phyloP scores from a whole-genome alignment of 1,139 yeast genomes.

The Kurtzmaniella quercitrusa region DNA sequence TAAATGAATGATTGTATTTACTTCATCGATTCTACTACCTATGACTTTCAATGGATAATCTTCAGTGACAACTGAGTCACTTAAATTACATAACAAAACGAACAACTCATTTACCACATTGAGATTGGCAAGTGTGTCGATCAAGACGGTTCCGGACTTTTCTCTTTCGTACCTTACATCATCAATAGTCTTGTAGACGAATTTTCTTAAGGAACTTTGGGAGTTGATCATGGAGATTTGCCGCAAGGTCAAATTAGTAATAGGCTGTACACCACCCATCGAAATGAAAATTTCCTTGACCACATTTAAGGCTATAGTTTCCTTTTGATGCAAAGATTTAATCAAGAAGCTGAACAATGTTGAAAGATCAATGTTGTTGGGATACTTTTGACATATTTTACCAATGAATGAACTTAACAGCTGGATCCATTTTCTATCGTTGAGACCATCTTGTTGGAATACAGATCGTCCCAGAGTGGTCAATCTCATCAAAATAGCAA shows the following conservation, averaged over 20 bases:
- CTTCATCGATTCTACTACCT: slow-evolving; percentile 69
- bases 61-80: slow-evolving; percentile 38
- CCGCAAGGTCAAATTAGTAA: slow-evolving; percentile 56
- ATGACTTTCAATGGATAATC: slow-evolving; percentile 64
- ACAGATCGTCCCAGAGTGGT: slow-evolving; percentile 62
- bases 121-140: slow-evolving; percentile 42
- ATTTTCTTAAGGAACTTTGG: slow-evolving; percentile 52
- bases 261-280: slow-evolving; percentile 81
- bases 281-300: slow-evolving; percentile 64
- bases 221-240: slow-evolving; percentile 70
- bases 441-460: slow-evolving; percentile 74
- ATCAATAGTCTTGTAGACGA: slow-evolving; percentile 59
- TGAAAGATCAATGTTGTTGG: slow-evolving; percentile 44
- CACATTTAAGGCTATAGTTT: slow-evolving; percentile 62
- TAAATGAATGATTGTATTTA: slow-evolving; percentile 60
- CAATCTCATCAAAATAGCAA: slow-evolving; percentile 67
- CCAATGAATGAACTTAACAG: slow-evolving; percentile 67
- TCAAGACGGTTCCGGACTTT: slow-evolving; percentile 51
- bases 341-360: slow-evolving; percentile 59
- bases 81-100: slow-evolving; percentile 54
- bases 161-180: slow-evolving; percentile 48
- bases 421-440: slow-evolving; percentile 83
- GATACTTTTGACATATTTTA: slow-evolving; percentile 51
- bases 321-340: slow-evolving; percentile 61
- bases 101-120: slow-evolving; percentile 60